Base-by-base conservation (phyloP, 495 filamentous ascomycete species). In the Acidomyces sp. region DNA sequence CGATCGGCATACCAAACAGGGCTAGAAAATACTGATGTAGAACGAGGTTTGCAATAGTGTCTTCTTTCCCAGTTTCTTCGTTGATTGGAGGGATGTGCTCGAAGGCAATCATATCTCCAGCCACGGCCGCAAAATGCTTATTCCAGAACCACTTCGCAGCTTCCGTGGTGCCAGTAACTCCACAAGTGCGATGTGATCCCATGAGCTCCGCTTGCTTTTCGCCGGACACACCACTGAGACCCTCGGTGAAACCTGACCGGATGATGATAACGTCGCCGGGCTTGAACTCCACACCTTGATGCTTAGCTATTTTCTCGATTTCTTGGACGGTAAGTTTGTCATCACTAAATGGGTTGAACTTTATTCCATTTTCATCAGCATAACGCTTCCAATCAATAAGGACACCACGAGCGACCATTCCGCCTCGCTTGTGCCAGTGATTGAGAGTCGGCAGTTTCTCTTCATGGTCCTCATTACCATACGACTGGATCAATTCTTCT, bases 381-480 rank as follows among this genome's bases (percentile, higher is more conserved):
- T 64, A 70, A n/a, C 59, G 59, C 35, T 61, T 60, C 52, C 68
- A 74, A 45, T 75, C 71, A 42, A 75, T 63, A 3, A 75, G 49
- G 3, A 73, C 68, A 13, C 69, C 71, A 21, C 71, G 63, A 6
- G 69, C 71, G 2, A 71, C 70, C 35, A 75, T 65, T 3, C 71
- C 71, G 34, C 59, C 58, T 4, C 58, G 48, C 16, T 52, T 38
- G 33, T 56, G 57, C 58, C 59, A 62, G 40, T 61, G 56, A 31
- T 65, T 50, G 7, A 66, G 40, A 3, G 56, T 59, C 4, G 56
- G 56, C 1, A 55, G 24, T 34, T 43, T 39, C 36, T 41, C 16
- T 6, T 46, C 55, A 15, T 17, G 37, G 32, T 57, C 55, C 28
- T 48, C 41, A 4, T 37, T 21, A 7, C 54, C 54, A 28, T 50